Conservation (phyloP, 148 eudicot species). For the Gaultheria prostrata region DNA sequence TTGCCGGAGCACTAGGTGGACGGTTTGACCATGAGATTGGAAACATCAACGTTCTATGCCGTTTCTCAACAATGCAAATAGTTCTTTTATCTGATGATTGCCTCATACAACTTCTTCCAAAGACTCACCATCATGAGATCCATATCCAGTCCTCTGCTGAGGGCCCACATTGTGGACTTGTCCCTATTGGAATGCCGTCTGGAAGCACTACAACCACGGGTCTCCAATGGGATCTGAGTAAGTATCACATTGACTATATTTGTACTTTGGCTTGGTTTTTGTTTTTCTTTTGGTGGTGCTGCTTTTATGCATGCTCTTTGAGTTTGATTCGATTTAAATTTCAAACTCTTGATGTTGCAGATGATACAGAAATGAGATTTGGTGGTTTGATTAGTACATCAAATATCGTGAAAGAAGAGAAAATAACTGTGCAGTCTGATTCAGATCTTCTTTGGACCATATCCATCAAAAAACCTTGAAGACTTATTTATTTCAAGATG, state of each 20-base stretch:
- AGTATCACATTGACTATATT: slow-evolving; percentile 25
- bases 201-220: slow-evolving; percentile 73
- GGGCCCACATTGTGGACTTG: slow-evolving; percentile 95
- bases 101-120: slow-evolving; percentile 82
- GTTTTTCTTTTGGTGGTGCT: too few species aligned
- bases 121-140: slow-evolving; percentile 68
- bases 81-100: slow-evolving; percentile 82
- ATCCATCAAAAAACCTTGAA: slow-evolving; percentile 47
- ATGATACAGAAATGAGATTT: slow-evolving; percentile 71
- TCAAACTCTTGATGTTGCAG: slow-evolving; percentile 37
- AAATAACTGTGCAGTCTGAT: slow-evolving; percentile 69
- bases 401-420: slow-evolving; percentile 57
- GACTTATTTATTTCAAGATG: background rate
- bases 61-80: slow-evolving; percentile 58
- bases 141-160: slow-evolving; percentile 58
- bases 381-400: slow-evolving; percentile 95
- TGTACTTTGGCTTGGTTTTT: background rate
- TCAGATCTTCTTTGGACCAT: slow-evolving; percentile 93
- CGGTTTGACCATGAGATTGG: slow-evolving; percentile 96
- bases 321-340: background rate
- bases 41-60: slow-evolving; percentile 72
- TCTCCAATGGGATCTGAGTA: slow-evolving; percentile 83
- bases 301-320: background rate
- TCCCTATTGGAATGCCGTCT: slow-evolving; percentile 68
- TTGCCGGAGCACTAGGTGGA: slow-evolving; percentile 93